Percentiles rank a stretch among this genome's conserved stretches.
These are phyloP conservation scores for Thelonectria rubi DNA, from an alignment of 2,329 filamentous ascomycete genomes.

Conservation along the genomic window DNA sequence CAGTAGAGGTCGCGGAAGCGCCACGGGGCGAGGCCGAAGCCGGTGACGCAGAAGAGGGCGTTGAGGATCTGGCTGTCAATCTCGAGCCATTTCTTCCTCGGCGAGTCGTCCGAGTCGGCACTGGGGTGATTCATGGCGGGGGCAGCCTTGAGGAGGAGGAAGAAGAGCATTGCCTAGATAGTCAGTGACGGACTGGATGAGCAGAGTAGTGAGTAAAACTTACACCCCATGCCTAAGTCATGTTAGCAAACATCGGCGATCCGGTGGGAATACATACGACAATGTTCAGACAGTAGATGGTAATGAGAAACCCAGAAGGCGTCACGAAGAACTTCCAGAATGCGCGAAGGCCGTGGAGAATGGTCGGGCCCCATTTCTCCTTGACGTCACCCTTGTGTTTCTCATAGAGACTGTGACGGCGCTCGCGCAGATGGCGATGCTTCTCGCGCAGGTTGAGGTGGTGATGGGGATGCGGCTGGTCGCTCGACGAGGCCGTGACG, in stretches of 20 bases:
- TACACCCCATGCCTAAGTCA: conserved; percentile 38
- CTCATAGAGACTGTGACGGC: conserved; percentile 33
- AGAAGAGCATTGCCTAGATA: conserved; percentile 43
- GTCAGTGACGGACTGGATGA: background rate
- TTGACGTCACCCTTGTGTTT: conserved; percentile 36
- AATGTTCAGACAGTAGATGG: conserved; percentile 43
- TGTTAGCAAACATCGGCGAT: background rate
- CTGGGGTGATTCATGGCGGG: conserved; percentile 32
- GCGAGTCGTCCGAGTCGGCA: conserved; percentile 75
- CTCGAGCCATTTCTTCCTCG: conserved; percentile 82
- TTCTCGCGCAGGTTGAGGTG: conserved; percentile 17
- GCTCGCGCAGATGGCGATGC: conserved; percentile 25
- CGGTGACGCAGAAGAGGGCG: conserved; percentile 84
- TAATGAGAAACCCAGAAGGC: conserved; percentile 42
- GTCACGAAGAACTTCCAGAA: conserved; percentile 45
- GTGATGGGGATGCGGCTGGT: conserved; percentile 15
- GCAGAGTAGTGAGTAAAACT: conserved; percentile 12
- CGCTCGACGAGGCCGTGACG: background rate
- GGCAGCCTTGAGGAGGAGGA: conserved; percentile 40
- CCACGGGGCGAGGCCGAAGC: conserved; percentile 84
- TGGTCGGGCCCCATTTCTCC: conserved; percentile 38
- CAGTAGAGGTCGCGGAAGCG: conserved; percentile 81
- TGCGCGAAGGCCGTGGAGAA: conserved; percentile 38
- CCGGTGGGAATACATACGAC: conserved; percentile 32
- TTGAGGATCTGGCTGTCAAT: conserved; percentile 82